A percentile compares a stretch with the other conserved stretches of the same genome.
Evolutionary conservation across 1,139 yeast genomes (phyloP).

Genomic region (Wickerhamomyces sp.): DNA sequence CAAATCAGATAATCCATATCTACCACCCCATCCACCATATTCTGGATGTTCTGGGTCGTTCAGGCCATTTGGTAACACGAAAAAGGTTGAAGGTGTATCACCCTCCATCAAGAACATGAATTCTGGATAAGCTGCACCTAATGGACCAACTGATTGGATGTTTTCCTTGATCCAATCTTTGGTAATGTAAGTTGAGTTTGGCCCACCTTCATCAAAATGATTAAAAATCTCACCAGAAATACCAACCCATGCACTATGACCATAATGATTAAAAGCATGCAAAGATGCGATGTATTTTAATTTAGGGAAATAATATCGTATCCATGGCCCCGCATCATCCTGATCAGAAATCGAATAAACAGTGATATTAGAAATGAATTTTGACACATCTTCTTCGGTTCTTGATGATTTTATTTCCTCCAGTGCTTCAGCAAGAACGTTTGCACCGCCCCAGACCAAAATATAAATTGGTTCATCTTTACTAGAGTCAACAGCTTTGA

Average conservation of each 20-base stretch:
- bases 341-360: conserved; percentile 28
- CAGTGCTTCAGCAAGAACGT: conserved; percentile 26
- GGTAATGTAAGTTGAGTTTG: conserved; percentile 20
- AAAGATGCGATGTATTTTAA: conserved; percentile 24
- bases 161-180: conserved; percentile 23
- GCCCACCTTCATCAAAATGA: conserved; percentile 26
- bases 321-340: conserved; percentile 29
- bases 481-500: conserved; percentile 20
- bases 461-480: conserved; percentile 19
- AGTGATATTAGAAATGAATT: conserved; percentile 16
- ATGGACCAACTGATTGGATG: conserved; percentile 23
- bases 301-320: conserved; percentile 23
- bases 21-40: conserved; percentile 31
- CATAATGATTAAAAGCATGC: conserved; percentile 26
- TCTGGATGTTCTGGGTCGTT: conserved; percentile 25
- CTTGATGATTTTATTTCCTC: conserved; percentile 16
- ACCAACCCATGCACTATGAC: conserved; percentile 27
- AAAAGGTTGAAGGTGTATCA: conserved; percentile 27
- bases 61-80: conserved; percentile 27
- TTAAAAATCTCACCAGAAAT: conserved; percentile 21
- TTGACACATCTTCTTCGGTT: conserved; percentile 9
- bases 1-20: conserved; percentile 21
- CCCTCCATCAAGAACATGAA: conserved; percentile 27
- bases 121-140: conserved; percentile 17
- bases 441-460: conserved; percentile 28